Evolutionary conservation across 306 rosid genomes (phyloP).

Genomic region (Rosa lucieae): DNA sequence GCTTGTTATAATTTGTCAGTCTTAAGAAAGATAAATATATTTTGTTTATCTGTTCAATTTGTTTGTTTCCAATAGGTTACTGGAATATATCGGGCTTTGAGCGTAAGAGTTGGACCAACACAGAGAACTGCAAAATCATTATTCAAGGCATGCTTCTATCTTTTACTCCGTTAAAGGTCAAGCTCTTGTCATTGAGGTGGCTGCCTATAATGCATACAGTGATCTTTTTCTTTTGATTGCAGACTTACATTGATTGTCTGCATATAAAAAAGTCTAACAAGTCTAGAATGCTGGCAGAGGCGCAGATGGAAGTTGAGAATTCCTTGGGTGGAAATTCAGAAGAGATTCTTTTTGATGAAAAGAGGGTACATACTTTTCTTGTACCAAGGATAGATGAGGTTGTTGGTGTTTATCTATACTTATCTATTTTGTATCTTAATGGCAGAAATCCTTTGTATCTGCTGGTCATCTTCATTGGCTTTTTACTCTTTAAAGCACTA

Average conservation of each 20-base stretch:
- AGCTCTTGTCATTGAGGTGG: conserved; percentile 7
- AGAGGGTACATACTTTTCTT: no score
- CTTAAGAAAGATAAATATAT: conserved; percentile 9
- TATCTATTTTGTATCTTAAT: no score
- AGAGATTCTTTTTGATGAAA: no score
- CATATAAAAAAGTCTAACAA: conserved; percentile 85
- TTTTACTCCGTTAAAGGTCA: conserved; percentile 11
- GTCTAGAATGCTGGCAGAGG: conserved; percentile 83
- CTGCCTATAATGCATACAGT: conserved; percentile 5
- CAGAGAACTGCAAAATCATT: conserved; percentile 94
- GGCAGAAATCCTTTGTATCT: no score
- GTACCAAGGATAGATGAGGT: no score
- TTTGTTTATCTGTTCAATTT: conserved; percentile 15
- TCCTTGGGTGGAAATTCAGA: conserved; percentile 38
- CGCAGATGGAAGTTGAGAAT: conserved; percentile 52
- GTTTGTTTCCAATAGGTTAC: conserved; percentile 63
- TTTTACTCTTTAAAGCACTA: no score
- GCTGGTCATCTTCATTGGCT: no score
- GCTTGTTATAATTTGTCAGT: not conserved
- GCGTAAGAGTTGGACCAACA: conserved; percentile 88
- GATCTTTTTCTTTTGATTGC: conserved; percentile 34
- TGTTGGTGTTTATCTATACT: no score
- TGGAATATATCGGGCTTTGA: conserved; percentile 95
- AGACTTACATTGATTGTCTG: conserved; percentile 96
- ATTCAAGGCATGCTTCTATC: conserved; percentile 58